Base-by-base conservation (phyloP, 352 stramenopile species). In the Blastocystis sp. region DNA sequence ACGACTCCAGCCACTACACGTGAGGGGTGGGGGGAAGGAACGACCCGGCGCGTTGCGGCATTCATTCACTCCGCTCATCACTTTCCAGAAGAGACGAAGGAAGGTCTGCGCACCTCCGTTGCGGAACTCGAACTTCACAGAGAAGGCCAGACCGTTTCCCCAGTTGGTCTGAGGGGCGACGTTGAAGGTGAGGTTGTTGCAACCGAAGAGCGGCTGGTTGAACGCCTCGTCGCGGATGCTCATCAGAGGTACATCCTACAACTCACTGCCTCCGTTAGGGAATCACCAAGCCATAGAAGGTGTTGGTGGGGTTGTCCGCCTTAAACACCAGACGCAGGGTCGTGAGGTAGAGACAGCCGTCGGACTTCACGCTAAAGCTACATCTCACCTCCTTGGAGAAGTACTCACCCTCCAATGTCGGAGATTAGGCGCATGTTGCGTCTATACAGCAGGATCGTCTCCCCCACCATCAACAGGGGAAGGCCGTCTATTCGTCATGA, bases 91-190 rank as follows among this genome's bases (percentile, higher is more conserved):
- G 48, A 81, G 34, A 66, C 71, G 71, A 17, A 81, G 48, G 40
- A 81, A 81, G 28, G 71, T 81, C 71, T 81, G 71, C 9, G 71
- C 71, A 21, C 71, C 71, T 65, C 71, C 71, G 28, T 66, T 81
- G 21, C 71, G 41, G 71, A 81, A 81, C 56, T 81, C 71, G 21
- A 81, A 43, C 10, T 62, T 59, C 2, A 19, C 11, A 38, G 43
- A 62, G 43, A 81, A 81, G 28, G 64, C 48, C 34, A 40, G 66
- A 40, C 21, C 28, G 28, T 81, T 34, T 23, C 71, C 71, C 71
- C 71, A 81, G 43, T 38, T n/a, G 10, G 48, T 64, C 40, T 81
- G 71, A 81, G 71, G 71, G 2, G 43, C 71, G 17, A 81, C 71
- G 21, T 19, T 65, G 7, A 81, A 45, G 23, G 71, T 66, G n/a